These are phyloP conservation scores for Nannizzia gypsea DNA, from an alignment of 2,329 filamentous ascomycete species.

Conservation along the genomic window DNA sequence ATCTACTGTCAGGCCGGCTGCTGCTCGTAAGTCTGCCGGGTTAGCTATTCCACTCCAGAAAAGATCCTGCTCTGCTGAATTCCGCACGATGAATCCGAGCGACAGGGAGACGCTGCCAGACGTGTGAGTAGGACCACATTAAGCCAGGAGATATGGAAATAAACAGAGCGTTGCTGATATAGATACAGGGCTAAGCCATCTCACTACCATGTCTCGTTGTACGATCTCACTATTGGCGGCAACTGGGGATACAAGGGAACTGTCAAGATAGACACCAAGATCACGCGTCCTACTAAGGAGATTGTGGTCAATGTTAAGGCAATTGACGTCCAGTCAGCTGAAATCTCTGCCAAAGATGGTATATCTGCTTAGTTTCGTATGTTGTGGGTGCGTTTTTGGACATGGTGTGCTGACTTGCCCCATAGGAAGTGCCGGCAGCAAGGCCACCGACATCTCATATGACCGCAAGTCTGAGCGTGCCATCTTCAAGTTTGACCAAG, in stretches of 20 bases:
- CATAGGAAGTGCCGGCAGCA: conserved; percentile 16
- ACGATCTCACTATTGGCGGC: conserved; percentile 59
- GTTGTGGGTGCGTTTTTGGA: not conserved
- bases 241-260: conserved; percentile 75
- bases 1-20: conserved; percentile 9
- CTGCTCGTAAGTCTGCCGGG: conserved; percentile 11
- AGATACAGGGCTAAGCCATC: conserved; percentile 57
- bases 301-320: conserved; percentile 78
- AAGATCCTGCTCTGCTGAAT: conserved; percentile 32
- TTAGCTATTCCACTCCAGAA: conserved; percentile 13
- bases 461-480: conserved; percentile 75
- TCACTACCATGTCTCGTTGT: conserved; percentile 76
- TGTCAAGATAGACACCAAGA: conserved; percentile 65
- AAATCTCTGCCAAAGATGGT: conserved; percentile 28
- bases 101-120: conserved; percentile 38
- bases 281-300: conserved; percentile 60
- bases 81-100: conserved; percentile 30
- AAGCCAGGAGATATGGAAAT: not conserved
- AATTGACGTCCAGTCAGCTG: conserved; percentile 58
- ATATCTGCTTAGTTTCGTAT: conserved; percentile 5
- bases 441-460: conserved; percentile 61
- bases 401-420: not conserved
- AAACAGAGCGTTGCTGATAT: not conserved
- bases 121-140: conserved; percentile 23
- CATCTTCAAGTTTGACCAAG: conserved; percentile 62